Base-by-base conservation (phyloP, 768 basidiomycete genomes). In the Tricholomella constricta region DNA sequence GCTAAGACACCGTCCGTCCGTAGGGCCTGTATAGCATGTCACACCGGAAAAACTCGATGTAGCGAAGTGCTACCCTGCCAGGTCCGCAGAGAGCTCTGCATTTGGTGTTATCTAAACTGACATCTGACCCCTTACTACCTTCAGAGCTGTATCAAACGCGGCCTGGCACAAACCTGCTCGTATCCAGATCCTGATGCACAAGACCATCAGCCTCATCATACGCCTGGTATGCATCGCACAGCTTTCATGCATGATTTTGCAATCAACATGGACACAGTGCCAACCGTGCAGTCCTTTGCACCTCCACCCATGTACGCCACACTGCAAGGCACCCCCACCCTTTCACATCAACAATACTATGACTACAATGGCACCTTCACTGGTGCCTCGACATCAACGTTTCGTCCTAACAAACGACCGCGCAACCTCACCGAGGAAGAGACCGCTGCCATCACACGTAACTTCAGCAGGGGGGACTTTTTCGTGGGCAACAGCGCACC, bases 41-140 rank as follows among this genome's bases (percentile, higher is more conserved):
- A 91, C 69, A 75, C 87, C 45, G 89, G 89, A 46, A 91, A 91
- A 73, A 91, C 89, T 11, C 76, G 89, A 60, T 91, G 89, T 62
- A 89, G 87, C 61, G 89, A 91, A 70, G 83, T 83, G 29, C 77
- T 91, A 17, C 89, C 89, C 7, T 91, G 89, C 70, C 89, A 90
- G 82, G 88, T 87, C 57, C 29, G 64, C 56, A 11, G 6, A 47
- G 17, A 37, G 37, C 38, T 50, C 23, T 37, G 51, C 31, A n/a
- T 23, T 41, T 26, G 34, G 14, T 42, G n/a, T 46, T 43, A 51
- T 46, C 10, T 48, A 41, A 23, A 27, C 29, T 31, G 46, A 46
- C 31, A 35, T 37, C 40, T 45, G 48, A 51, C 46, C 17, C 48
- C 29, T 23, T 43, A 46, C 17, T 25, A 41, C 25, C 36, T 49